Base-by-base conservation (phyloP, 2,329 filamentous ascomycete species). In the Beauveria rudraprayagi region DNA sequence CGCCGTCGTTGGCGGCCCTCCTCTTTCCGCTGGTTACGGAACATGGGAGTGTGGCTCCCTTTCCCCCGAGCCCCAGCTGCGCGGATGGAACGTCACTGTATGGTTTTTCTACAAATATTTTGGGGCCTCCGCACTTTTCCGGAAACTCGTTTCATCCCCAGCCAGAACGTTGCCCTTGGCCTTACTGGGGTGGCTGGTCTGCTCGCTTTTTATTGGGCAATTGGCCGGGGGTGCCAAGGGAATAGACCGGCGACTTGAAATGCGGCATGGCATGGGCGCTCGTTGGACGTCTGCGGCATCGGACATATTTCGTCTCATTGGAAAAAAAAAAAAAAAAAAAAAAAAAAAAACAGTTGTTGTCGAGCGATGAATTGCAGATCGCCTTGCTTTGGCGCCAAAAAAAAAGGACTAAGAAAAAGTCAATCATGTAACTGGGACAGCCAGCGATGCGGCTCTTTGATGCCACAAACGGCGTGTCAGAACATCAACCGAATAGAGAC, bases 41-140 rank as follows among this genome's bases (percentile, higher is more conserved):
- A 52, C 56, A 59, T 59, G 56, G 56, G 56, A 51, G 56, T 58
- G 56, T 59, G 56, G 56, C 46, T 44, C 46, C 56, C 10, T 24
- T 24, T 24, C 34, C 11, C 10, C 11, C 41, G 7, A n/a, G 41
- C 41, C 53, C 44, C 14, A 37, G 34, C 11, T 37, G 34, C 34
- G 34, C 34, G 26, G 59, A 61, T 61, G 59, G 53, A 61, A 61
- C 59, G 59, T 61, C 59, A 61, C 59, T 56, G 52, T 50, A 43
- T 44, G 17, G 5, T 24, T 40, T 19, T 14, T 6, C 17, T 14
- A 10, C 2, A 3, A 17, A n/a, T 19, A 16, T 26, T 37, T 44
- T 17, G 17, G 17, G 10, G 22, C 26, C 30, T 56, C 59, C 59
- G 59, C 59, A 56, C 59, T 34, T 55, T 19, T 61, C 59, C 59